These are phyloP conservation scores for Boletus rubropictus DNA, from an alignment of 768 basidiomycete genomes.

Conservation along the genomic window DNA sequence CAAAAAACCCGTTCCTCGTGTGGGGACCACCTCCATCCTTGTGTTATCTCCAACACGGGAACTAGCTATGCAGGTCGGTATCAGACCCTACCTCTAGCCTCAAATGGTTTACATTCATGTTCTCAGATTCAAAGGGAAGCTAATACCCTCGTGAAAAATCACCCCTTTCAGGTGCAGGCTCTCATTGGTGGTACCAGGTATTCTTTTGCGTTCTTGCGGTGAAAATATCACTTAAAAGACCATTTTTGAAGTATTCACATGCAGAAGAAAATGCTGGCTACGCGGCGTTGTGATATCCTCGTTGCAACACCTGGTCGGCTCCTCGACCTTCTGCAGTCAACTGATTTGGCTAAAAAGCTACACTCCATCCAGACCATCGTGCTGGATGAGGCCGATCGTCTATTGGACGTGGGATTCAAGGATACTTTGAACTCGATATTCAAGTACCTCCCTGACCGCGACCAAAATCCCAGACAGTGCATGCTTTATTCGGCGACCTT, in stretches of 20 bases:
- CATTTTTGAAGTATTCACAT: conserved; percentile 15
- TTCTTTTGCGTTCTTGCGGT: background rate
- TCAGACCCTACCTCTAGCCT: background rate
- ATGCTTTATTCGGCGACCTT: conserved; percentile 73
- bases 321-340: conserved; percentile 58
- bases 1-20: conserved; percentile 32
- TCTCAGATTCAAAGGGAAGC: conserved; percentile 60
- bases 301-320: conserved; percentile 76
- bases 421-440: conserved; percentile 63
- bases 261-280: conserved; percentile 26
- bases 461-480: conserved; percentile 54
- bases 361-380: conserved; percentile 42
- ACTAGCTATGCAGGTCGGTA: conserved; percentile 62
- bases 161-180: conserved; percentile 39
- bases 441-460: conserved; percentile 34
- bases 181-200: conserved; percentile 56
- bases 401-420: conserved; percentile 71
- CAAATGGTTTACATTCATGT: conserved; percentile 17
- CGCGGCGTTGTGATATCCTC: conserved; percentile 45
- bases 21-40: conserved; percentile 45
- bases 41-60: conserved; percentile 73
- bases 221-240: conserved; percentile 1
- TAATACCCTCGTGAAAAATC: conserved; percentile 36
- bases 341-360: conserved; percentile 34
- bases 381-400: conserved; percentile 69